Evolutionary conservation across 2,329 filamentous ascomycete genomes (phyloP), one percentile per base, ranked within the genome.

Genomic region (Colletotrichum scovillei): DNA sequence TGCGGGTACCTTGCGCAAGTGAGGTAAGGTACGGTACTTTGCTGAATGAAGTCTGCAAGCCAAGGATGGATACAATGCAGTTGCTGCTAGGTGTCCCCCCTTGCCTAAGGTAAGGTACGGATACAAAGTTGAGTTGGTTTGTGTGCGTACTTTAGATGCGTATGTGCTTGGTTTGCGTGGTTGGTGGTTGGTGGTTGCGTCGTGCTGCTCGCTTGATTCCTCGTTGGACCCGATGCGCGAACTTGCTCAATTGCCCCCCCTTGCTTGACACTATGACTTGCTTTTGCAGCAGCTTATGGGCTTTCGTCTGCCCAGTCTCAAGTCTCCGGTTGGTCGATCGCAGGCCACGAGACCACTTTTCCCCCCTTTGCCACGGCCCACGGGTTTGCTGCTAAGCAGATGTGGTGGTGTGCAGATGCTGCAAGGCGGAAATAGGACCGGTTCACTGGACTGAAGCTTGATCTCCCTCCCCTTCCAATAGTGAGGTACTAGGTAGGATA

Each of bases 221-320:
- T 63, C 26, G n/a, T 49, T 24, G 42, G 42, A 58, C 49, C n/a
- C 6, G 63, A 16, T 30, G 49, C 7, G 35, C 12, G 35, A 32
- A 28, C 35, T 55, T 22, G 12, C 52, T 16, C 12, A 38, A 38
- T 32, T 32, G 35, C 14, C 14, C 35, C 65, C 67, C 69, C 67
- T 72, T 72, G 69, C 69, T 63, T 72, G 38, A 55, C 66, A 69
- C 65, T 72, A 60, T 63, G 58, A 52, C 59, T 69, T 69, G 66
- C 65, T 69, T 69, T 46, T 46, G 42, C 42, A 46, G 42, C 42
- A 46, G 42, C 42, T 46, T 46, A n/a, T 56, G 65, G 65, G 35
- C 35, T 58, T 53, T 53, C 12, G 70, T 60, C 42, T 52, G 70
- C 7, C 52, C 32, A n/a, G 42, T 46, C 42, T 46, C 42, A 16